Base-by-base conservation (phyloP, 2,329 filamentous ascomycete genomes). In the Penicillium sp. region DNA sequence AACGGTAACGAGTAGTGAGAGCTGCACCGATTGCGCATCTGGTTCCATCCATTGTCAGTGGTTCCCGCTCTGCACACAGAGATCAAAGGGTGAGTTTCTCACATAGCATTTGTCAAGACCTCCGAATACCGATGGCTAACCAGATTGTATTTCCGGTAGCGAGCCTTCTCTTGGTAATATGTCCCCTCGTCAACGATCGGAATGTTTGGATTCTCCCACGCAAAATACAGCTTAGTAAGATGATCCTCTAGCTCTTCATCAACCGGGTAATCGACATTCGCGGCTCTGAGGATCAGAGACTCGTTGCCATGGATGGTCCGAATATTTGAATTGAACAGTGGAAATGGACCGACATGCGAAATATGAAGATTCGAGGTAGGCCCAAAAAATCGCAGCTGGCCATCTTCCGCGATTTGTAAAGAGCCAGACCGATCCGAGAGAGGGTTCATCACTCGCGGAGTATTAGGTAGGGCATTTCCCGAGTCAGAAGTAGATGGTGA, bases 341-440 rank as follows among this genome's bases (percentile, higher is more conserved):
- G 59, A 37, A 64, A 58, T 16, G 60, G 58, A 37, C 60, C 64
- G 35, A 63, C 62, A 35, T 67, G 61, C 6, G 60, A 52, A 40
- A 67, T 62, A 52, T 64, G 62, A 14, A 66, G 49, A 50, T 66
- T 66, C 16, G 61, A 65, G 9, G 65, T 66, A 7, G 65, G 59
- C 1, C 65, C 65, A 31, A 64, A 66, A 41, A 64, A 67, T 2
- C 61, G 60, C 6, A 66, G 27, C 55, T 67, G 59, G 18, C 65
- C 65, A 37, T 64, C 62, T 40, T 64, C 63, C 5, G 60, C 64
- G 1, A 67, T 51, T 40, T 65, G 61, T 36, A 67, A 54, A 18
- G 63, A 63, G 2, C 65, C 65, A 36, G 65, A 58, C 9, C 65
- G 50, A 10, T 58, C 56, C 18, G 49, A 13, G 14, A 51, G 33